Evolutionary conservation across 2,329 filamentous ascomycete species (phyloP).

Genomic region (Aspergillus glaucus): DNA sequence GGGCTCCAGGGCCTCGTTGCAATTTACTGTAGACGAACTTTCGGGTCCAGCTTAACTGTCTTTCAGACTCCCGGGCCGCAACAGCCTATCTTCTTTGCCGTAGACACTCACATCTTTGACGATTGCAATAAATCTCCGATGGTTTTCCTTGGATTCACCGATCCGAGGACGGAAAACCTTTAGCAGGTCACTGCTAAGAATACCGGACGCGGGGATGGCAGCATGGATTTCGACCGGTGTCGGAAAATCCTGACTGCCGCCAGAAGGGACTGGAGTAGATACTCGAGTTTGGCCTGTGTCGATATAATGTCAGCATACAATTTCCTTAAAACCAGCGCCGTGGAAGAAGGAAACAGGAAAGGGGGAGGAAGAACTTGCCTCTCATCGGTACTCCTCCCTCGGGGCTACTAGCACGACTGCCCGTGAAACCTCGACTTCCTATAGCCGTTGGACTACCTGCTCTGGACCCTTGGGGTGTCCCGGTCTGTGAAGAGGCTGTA

Average conservation of each 20-base stretch:
- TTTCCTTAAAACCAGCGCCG: not conserved
- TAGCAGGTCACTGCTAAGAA: slow-evolving; percentile 39
- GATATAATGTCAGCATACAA: not conserved
- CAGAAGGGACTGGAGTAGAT: slow-evolving; percentile 24
- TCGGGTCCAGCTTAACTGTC: slow-evolving; percentile 7
- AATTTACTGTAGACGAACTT: no score
- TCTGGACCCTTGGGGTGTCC: slow-evolving; percentile 45
- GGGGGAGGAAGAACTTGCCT: slow-evolving; percentile 16
- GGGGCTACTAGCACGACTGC: slow-evolving; percentile 38
- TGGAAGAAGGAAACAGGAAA: not conserved
- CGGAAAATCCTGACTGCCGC: slow-evolving; percentile 31
- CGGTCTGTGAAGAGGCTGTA: slow-evolving; percentile 28
- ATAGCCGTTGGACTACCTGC: slow-evolving; percentile 40
- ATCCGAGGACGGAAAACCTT: slow-evolving; percentile 39
- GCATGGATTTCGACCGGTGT: slow-evolving; percentile 43
- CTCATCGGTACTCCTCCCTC: slow-evolving; percentile 20
- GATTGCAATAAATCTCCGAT: slow-evolving; percentile 37
- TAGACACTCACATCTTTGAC: slow-evolving; percentile 40
- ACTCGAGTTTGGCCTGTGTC: slow-evolving; percentile 20
- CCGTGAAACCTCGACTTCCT: slow-evolving; percentile 19
- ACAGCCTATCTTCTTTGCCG: slow-evolving; percentile 36
- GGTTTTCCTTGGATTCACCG: slow-evolving; percentile 37
- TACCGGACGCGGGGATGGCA: slow-evolving; percentile 41
- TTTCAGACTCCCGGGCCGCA: slow-evolving; percentile 34
- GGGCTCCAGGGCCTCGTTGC: no score